Base-by-base conservation (phyloP, 805 yeast genomes). In the Blastobotrys mokoenaii region DNA sequence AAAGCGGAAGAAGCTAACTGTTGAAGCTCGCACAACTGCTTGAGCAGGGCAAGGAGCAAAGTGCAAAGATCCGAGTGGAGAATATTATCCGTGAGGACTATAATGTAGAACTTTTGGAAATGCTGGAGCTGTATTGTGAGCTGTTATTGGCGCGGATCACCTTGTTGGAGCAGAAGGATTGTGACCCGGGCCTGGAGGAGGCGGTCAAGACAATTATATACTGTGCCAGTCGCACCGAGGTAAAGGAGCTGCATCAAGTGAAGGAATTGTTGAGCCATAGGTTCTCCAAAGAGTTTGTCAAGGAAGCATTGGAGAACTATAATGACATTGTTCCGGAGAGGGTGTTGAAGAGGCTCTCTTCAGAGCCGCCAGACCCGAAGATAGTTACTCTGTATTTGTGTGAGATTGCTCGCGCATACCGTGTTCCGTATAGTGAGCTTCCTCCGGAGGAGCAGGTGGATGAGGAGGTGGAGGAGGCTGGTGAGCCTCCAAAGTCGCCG, bases 31-130 rank as follows among this genome's bases (percentile, higher is more conserved):
- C 95, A 1, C 88, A 83, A 40, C 66, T 86, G 9, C 66, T 87
- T 43, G 68, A 73, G 7, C 71, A 69, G 37, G 87, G 86, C 5
- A 86, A 84, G 57, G 89, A 85, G 50, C 80, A 82, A 42, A 84
- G 88, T 54, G 96, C 96, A 9, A 74, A 74, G 46, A 86, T 86
- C 46, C 65, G 95, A 41, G 90, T 85, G 2, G 96, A 87, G 60
- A 83, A 84, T 54, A 76, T 87, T 46, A 84, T 88, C 29, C 72
- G 89, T 31, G 90, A 85, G 53, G 96, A 87, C 58, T 76, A 84
- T 29, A 77, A 80, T 56, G 76, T 84, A 17, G 96, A 87, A 64
- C 67, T 87, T 18, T 66, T 87, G 44, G 96, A 88, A 61, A 76
- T 77, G 39, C 63, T 87, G 40, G 96, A 88, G 62, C 66, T 88